Base-by-base conservation (phyloP, 2,329 filamentous ascomycete species). In the Cladosporium sp. region DNA sequence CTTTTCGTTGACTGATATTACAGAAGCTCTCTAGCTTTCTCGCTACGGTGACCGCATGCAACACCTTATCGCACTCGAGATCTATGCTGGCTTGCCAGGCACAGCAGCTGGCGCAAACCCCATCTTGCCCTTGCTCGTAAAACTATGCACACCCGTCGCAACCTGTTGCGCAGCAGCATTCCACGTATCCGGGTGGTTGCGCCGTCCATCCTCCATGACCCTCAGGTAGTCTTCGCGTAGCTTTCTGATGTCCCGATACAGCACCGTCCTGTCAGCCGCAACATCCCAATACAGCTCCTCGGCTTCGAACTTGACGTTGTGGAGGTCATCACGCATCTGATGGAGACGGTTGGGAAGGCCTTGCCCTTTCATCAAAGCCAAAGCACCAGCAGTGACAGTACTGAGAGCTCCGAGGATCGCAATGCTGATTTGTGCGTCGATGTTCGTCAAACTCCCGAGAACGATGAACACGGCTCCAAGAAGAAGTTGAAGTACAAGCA, bases 271-370 rank as follows among this genome's bases (percentile, higher is more conserved):
- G 36, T 72, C 75, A 18, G 74, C 75, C 6, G 71, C 70, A 11
- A 76, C 66, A 63, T 79, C 76, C 70, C 73, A 74, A 58, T 77
- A 77, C 67, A 77, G 49, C 69, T 76, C 76, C 56, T 78, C 76
- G 1, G 76, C 70, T 63, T 73, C 73, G 57, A 77, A 76, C 21
- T 76, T 66, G 13, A 78, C 70, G 46, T 70, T 73, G 53, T 69
- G 63, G 58, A 78, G 64, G 14, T 71, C 71, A 63, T 77, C 75
- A 46, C 70, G 58, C 59, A 74, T 73, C 68, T 76, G 73, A 28
- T 75, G 64, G n/a, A 77, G 63, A 3, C 76, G 66, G 58, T 73
- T 76, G n/a, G 76, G 75, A n/a, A 78, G 63, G 1, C 76, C 75
- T 67, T 77, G 75, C 0, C 76, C 77, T 57, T 73, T 75, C 68